Evolutionary conservation across 805 yeast species (phyloP).

Genomic region (Lachancea sp.): DNA sequence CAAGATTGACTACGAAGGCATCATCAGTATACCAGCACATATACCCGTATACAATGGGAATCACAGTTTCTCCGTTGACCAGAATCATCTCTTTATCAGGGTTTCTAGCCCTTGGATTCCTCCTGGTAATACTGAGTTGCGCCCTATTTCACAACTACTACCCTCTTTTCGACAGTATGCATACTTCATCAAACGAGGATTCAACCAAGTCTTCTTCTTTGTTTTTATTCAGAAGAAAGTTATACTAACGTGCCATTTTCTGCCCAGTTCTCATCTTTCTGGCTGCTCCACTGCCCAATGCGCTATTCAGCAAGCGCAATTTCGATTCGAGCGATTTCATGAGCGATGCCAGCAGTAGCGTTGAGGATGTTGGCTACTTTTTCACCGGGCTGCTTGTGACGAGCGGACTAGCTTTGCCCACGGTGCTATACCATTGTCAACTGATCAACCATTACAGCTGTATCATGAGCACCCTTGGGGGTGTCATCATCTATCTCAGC

Average conservation of each 20-base stretch:
- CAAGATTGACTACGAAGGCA: too few species aligned
- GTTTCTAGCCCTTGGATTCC: slow-evolving; percentile 80
- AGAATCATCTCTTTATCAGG: slow-evolving; percentile 33
- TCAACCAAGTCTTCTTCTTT: too few species aligned
- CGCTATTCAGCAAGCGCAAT: slow-evolving; percentile 44
- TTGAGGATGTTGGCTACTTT: slow-evolving; percentile 76
- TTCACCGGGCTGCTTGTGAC: slow-evolving; percentile 69
- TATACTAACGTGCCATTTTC: background rate
- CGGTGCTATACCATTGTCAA: slow-evolving; percentile 68
- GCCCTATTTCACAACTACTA: slow-evolving; percentile 87
- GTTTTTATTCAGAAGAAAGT: too few species aligned
- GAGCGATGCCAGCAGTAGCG: slow-evolving; percentile 43
- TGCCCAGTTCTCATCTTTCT: slow-evolving; percentile 49
- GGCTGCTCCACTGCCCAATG: slow-evolving; percentile 67
- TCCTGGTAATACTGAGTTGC: slow-evolving; percentile 80
- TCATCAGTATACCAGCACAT: background rate
- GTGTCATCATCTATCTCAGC: slow-evolving; percentile 74
- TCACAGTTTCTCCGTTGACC: slow-evolving; percentile 32
- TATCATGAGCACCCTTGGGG: slow-evolving; percentile 75
- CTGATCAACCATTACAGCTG: slow-evolving; percentile 66
- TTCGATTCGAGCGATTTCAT: slow-evolving; percentile 51
- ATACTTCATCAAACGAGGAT: too few species aligned
- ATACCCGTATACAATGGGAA: slow-evolving; percentile 12
- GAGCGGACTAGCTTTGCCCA: slow-evolving; percentile 70
- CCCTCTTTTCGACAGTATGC: slow-evolving; percentile 66